These are phyloP conservation scores for Pisolithus thermaeus DNA, from an alignment of 1,284 basidiomycete species.

Conservation along the genomic window DNA sequence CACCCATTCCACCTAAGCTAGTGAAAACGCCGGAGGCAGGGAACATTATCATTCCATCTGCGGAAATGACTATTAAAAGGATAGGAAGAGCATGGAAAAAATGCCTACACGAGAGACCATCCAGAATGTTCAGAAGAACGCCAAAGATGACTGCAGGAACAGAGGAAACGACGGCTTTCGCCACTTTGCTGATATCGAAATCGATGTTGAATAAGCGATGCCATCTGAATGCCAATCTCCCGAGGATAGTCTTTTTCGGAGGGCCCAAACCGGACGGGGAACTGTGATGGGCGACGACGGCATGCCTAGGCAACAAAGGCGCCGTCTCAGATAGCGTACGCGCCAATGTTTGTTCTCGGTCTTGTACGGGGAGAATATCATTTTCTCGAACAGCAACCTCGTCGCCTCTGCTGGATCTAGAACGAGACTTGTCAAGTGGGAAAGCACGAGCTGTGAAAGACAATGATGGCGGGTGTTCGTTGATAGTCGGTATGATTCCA, in stretches of 20 bases:
- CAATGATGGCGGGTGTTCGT: conserved; percentile 9
- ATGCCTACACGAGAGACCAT: conserved; percentile 80
- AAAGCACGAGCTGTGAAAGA: not conserved
- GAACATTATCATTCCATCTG: conserved; percentile 88
- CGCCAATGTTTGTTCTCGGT: not conserved
- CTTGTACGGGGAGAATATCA: not conserved
- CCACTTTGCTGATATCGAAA: conserved; percentile 14
- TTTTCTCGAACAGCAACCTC: not conserved
- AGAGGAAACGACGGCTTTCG: conserved; percentile 38
- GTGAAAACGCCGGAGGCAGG: conserved; percentile 79
- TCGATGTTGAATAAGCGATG: conserved; percentile 5
- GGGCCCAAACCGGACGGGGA: conserved; percentile 12
- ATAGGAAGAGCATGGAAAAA: conserved; percentile 4
- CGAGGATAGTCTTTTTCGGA: not conserved
- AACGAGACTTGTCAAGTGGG: not conserved
- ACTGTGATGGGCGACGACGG: conserved; percentile 1
- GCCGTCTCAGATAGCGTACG: conserved; percentile 14
- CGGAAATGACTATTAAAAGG: not conserved
- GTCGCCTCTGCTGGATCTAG: not conserved
- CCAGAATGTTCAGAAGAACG: conserved; percentile 84
- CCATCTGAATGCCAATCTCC: not conserved
- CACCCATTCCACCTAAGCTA: conserved; percentile 83
- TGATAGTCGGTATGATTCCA: conserved; percentile 18
- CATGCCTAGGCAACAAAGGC: conserved; percentile 12
- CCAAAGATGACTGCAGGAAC: conserved; percentile 87